A percentile compares a stretch with the other conserved stretches of the same genome.
Evolutionary conservation across 2,329 filamentous ascomycete species (phyloP).

Genomic region (Trematosphaeria pertusa): DNA sequence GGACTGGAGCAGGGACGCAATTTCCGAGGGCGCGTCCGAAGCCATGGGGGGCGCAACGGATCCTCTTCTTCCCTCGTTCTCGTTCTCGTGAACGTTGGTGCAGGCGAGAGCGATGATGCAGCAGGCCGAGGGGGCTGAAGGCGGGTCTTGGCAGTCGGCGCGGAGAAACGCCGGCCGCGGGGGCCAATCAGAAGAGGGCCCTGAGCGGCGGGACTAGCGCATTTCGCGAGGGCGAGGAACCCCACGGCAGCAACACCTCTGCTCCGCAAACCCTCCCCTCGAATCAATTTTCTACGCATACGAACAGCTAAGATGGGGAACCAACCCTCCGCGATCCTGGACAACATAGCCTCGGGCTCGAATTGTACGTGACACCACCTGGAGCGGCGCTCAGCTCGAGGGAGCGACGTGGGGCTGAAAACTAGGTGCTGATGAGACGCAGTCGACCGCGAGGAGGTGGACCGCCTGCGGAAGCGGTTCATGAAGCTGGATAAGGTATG

Average conservation of each 20-base stretch:
- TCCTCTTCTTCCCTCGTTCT: too few species aligned
- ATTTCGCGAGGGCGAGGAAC: constrained; percentile 3
- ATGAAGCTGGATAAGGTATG: constrained; percentile 98
- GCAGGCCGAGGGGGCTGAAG: constrained; percentile 16
- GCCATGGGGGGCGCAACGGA: constrained; percentile 54
- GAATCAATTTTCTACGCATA: constrained; percentile 14
- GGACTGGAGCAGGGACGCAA: constrained; percentile 81
- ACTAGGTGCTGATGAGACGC: constrained; percentile 30
- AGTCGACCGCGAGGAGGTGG: constrained; percentile 98
- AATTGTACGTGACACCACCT: constrained; percentile 73
- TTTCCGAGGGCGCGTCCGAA: constrained; percentile 66
- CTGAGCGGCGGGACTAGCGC: constrained; percentile 23
- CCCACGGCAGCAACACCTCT: constrained; percentile 30
- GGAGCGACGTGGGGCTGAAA: constrained; percentile 37
- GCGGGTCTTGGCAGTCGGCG: constrained; percentile 34
- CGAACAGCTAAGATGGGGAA: constrained; percentile 56
- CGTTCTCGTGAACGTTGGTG: too few species aligned
- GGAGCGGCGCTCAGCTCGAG: constrained; percentile 26
- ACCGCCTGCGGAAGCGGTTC: constrained; percentile 92
- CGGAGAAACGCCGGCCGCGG: constrained; percentile 18
- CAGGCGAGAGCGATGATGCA: constrained; percentile 8
- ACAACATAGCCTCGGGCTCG: constrained; percentile 94
- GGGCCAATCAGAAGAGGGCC: constrained; percentile 21
- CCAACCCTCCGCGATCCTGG: constrained; percentile 74
- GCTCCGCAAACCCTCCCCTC: constrained; percentile 19